Conservation (phyloP, 352 stramenopile species). For the Phytophthora sojae region DNA sequence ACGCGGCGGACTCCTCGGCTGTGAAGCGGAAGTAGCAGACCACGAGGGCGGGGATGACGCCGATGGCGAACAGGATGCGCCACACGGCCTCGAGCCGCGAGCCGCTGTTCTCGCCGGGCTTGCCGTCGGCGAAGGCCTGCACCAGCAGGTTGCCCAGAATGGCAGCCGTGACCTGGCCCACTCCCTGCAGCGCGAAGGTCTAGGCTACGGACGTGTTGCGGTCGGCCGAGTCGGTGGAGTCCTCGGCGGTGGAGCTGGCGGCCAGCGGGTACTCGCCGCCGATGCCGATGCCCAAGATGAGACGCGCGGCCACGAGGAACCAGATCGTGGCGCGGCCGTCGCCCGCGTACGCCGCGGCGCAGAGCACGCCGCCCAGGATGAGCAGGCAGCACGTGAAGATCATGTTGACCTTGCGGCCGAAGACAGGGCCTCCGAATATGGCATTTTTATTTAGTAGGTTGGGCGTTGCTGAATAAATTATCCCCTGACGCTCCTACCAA, state of each 20-base stretch:
- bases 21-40: constrained; percentile 62
- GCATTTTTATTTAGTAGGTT: no score
- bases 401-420: constrained; percentile 66
- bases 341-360: constrained; percentile 41
- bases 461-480: no score
- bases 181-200: constrained; percentile 72
- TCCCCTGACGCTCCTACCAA: no score
- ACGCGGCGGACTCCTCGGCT: constrained; percentile 59
- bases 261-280: constrained; percentile 49
- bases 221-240: constrained; percentile 48
- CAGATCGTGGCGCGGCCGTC: constrained; percentile 38
- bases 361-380: constrained; percentile 57
- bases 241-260: constrained; percentile 55
- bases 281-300: constrained; percentile 54
- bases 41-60: constrained; percentile 51
- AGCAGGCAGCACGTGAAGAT: constrained; percentile 57
- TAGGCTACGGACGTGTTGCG: constrained; percentile 56
- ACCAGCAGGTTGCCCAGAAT: constrained; percentile 68
- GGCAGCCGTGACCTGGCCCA: constrained; percentile 54
- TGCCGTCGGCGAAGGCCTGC: constrained; percentile 43
- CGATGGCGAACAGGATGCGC: constrained; percentile 61
- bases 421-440: no score
- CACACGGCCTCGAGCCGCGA: constrained; percentile 62
- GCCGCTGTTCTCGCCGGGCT: constrained; percentile 43
- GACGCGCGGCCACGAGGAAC: constrained; percentile 50